Evolutionary conservation across 2,329 filamentous ascomycete species (phyloP).

Genomic region (Fusarium metavorans): DNA sequence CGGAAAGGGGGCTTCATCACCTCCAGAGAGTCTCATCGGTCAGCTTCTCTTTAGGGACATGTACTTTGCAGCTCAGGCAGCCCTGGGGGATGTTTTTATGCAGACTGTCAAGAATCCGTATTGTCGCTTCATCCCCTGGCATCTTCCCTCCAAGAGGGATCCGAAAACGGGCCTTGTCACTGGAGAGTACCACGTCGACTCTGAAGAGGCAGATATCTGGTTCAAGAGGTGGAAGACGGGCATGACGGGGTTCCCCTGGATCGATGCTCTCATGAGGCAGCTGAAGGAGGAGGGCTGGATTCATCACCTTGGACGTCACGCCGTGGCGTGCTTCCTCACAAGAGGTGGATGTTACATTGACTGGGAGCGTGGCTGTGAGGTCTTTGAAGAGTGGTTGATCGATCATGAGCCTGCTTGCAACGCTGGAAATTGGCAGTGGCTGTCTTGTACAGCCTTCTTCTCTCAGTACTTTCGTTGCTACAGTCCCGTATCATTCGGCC

Average conservation of each 20-base stretch:
- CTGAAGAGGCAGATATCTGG: conserved; percentile 70
- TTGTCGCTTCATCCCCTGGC: conserved; percentile 83
- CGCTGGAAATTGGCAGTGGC: conserved; percentile 83
- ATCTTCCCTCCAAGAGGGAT: conserved; percentile 72
- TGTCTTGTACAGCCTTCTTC: conserved; percentile 81
- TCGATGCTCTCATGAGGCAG: conserved; percentile 84
- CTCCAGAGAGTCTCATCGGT: conserved; percentile 77
- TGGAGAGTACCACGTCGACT: conserved; percentile 74
- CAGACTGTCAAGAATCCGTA: conserved; percentile 75
- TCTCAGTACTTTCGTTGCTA: conserved; percentile 79
- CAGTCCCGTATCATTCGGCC: conserved; percentile 76
- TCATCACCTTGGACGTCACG: conserved; percentile 81
- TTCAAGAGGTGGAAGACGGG: conserved; percentile 78
- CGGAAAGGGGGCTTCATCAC: conserved; percentile 67
- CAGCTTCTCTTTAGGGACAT: conserved; percentile 84
- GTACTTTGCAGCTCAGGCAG: conserved; percentile 84
- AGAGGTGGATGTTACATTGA: conserved; percentile 81
- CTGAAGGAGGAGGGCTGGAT: conserved; percentile 80
- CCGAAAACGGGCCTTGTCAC: conserved; percentile 61
- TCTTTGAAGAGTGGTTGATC: conserved; percentile 81
- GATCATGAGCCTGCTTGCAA: conserved; percentile 83
- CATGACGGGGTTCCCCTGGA: conserved; percentile 82
- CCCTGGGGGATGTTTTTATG: conserved; percentile 71
- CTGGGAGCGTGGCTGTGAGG: conserved; percentile 83
- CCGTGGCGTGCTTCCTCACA: conserved; percentile 85